Evolutionary conservation across 2,329 filamentous ascomycete genomes (phyloP).

Genomic region (Fusarium sp.): DNA sequence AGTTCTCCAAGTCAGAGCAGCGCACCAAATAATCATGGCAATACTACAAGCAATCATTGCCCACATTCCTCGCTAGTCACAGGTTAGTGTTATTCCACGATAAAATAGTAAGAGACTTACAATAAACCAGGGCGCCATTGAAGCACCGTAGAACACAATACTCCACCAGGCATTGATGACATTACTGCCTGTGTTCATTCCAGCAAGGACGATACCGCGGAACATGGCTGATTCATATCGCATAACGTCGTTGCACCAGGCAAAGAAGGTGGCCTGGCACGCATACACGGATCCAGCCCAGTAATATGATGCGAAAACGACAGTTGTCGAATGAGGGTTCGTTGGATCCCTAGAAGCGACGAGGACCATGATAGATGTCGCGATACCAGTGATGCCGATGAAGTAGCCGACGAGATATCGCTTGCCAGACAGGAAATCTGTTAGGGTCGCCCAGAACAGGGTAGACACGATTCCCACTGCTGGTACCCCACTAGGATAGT

Average conservation of each 20-base stretch:
- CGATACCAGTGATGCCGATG: slow-evolving; percentile 72
- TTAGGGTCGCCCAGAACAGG: slow-evolving; percentile 76
- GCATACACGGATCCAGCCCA: slow-evolving; percentile 78
- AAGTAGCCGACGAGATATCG: slow-evolving; percentile 75
- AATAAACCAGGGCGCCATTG: slow-evolving; percentile 73
- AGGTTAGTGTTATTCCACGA: not conserved
- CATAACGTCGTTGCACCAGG: slow-evolving; percentile 79
- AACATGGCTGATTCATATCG: slow-evolving; percentile 71
- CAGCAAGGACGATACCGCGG: slow-evolving; percentile 74
- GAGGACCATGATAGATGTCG: slow-evolving; percentile 72
- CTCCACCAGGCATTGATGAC: slow-evolving; percentile 80
- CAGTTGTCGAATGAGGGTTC: slow-evolving; percentile 57
- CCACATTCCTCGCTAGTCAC: slow-evolving; percentile 72
- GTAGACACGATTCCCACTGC: slow-evolving; percentile 70
- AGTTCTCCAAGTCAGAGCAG: slow-evolving; percentile 58
- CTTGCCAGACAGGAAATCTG: slow-evolving; percentile 72
- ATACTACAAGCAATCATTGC: slow-evolving; percentile 76
- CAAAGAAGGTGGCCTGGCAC: slow-evolving; percentile 79
- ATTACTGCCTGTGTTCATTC: slow-evolving; percentile 77
- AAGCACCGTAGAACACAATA: slow-evolving; percentile 76
- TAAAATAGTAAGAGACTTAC: slow-evolving; percentile 53
- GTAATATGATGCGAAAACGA: slow-evolving; percentile 75
- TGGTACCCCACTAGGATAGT: slow-evolving; percentile 67
- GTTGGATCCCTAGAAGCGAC: slow-evolving; percentile 58
- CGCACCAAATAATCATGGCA: slow-evolving; percentile 70